Evolutionary conservation across 371 early-diverging fungal genomes (phyloP).

Genomic region (Catenaria anguillulae): DNA sequence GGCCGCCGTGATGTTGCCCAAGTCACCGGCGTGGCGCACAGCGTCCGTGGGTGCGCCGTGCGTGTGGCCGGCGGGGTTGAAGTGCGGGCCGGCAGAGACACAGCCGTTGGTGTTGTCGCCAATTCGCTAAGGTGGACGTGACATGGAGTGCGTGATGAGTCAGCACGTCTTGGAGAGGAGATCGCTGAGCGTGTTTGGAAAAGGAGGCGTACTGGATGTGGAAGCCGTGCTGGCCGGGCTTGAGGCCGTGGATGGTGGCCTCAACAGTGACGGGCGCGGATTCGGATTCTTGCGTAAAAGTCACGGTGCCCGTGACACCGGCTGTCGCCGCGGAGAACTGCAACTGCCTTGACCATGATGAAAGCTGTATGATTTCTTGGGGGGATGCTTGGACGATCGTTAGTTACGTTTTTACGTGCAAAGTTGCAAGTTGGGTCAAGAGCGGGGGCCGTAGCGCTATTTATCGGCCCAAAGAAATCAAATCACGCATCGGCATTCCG

Average conservation of each 20-base stretch:
- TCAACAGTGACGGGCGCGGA: slow-evolving; percentile 34
- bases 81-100: slow-evolving; percentile 58
- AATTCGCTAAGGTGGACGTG: slow-evolving; percentile 21
- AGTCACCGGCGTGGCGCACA: slow-evolving; percentile 69
- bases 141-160: too few relatives aligned
- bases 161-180: too few relatives aligned
- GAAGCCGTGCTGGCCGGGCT: slow-evolving; percentile 70
- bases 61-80: slow-evolving; percentile 53
- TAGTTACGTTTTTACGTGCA: too few relatives aligned
- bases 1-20: slow-evolving; percentile 58
- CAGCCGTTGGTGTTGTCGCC: slow-evolving; percentile 68
- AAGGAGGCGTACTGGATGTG: slow-evolving; percentile 71
- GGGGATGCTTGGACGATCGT: too few relatives aligned
- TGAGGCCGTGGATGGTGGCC: slow-evolving; percentile 43
- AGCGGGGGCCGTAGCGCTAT: too few relatives aligned
- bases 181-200: too few relatives aligned
- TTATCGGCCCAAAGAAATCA: too few relatives aligned
- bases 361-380: too few relatives aligned
- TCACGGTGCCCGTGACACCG: slow-evolving; percentile 48
- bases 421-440: too few relatives aligned
- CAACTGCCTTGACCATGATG: slow-evolving; percentile 54
- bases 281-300: slow-evolving; percentile 46
- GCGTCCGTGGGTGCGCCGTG: slow-evolving; percentile 58
- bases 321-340: slow-evolving; percentile 39
- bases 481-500: too few relatives aligned